Conservation (phyloP, 2,329 filamentous ascomycete genomes). For the Fusarium odoratissimum region DNA sequence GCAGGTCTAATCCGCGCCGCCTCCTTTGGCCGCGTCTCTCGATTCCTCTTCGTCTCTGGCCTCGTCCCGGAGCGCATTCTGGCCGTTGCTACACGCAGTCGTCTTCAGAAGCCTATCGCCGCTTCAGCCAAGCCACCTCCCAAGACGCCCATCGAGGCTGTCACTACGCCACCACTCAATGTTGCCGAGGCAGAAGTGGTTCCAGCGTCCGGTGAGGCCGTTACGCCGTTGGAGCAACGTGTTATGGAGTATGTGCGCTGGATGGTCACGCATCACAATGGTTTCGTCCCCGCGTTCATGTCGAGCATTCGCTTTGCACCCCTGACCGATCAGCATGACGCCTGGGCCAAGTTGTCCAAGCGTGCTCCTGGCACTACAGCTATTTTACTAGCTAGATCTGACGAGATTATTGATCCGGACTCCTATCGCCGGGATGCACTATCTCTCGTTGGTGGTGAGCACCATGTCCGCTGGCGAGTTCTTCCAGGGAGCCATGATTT, state of each 20-base stretch:
- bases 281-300: constrained; percentile 71
- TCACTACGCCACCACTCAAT: constrained; percentile 44
- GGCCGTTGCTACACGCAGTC: constrained; percentile 58
- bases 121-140: constrained; percentile 41
- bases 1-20: constrained; percentile 75
- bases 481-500: constrained; percentile 70
- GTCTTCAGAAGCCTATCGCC: constrained; percentile 64
- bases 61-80: constrained; percentile 65
- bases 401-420: constrained; percentile 64
- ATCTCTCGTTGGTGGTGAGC: constrained; percentile 62
- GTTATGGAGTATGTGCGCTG: constrained; percentile 67
- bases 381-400: constrained; percentile 62
- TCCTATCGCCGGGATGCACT: constrained; percentile 63
- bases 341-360: constrained; percentile 60
- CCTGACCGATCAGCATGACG: constrained; percentile 63
- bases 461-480: constrained; percentile 62
- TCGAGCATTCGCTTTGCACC: constrained; percentile 66
- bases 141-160: constrained; percentile 42
- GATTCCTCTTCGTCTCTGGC: constrained; percentile 66
- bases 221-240: constrained; percentile 57
- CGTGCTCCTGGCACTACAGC: constrained; percentile 59
- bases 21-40: constrained; percentile 62
- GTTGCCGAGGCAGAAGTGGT: constrained; percentile 58
- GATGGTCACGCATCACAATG: constrained; percentile 66
- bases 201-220: constrained; percentile 40